phyloP scores from a whole-genome alignment of 225 moss, liverwort and hornwort species.

The Anthoceros angustus region DNA sequence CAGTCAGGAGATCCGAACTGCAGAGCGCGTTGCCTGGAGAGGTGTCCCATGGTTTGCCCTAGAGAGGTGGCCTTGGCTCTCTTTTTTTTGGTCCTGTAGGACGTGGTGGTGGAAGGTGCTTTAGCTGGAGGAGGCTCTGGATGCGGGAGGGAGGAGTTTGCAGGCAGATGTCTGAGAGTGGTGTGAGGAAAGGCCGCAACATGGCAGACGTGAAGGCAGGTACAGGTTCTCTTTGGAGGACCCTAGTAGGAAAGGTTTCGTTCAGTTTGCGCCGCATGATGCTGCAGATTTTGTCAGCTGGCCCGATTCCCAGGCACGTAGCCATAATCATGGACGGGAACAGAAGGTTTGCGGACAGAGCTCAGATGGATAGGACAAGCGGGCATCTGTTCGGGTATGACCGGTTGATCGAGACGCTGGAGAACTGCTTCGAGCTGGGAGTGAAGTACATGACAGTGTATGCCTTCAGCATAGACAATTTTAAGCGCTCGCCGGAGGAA shows the following conservation, averaged over 20 bases:
- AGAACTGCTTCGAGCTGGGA: slow-evolving; percentile 25
- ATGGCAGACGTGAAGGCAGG: background rate
- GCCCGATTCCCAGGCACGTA: slow-evolving; percentile 31
- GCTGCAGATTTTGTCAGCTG: slow-evolving; percentile 17
- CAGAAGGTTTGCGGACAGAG: slow-evolving; percentile 28
- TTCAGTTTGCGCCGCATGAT: slow-evolving; percentile 5
- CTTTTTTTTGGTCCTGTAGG: too few species aligned
- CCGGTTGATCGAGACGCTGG: slow-evolving; percentile 20
- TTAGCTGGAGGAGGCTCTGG: too few species aligned
- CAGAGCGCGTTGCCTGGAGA: too few species aligned
- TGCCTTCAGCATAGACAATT: slow-evolving; percentile 38
- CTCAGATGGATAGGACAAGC: slow-evolving; percentile 22
- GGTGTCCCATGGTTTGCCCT: too few species aligned
- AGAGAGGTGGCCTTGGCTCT: too few species aligned
- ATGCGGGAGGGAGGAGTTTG: too few species aligned
- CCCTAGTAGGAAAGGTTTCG: background rate
- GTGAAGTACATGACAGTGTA: slow-evolving; percentile 31
- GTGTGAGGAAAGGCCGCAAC: too few species aligned
- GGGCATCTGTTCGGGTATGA: slow-evolving; percentile 27
- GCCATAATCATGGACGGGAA: slow-evolving; percentile 39
- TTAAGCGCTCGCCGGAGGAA: slow-evolving; percentile 19
- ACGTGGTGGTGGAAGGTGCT: too few species aligned
- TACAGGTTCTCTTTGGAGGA: background rate
- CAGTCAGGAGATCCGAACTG: too few species aligned
- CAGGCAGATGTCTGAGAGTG: too few species aligned